Conservation (phyloP, 768 basidiomycete genomes). For the Mycena polygramma region DNA sequence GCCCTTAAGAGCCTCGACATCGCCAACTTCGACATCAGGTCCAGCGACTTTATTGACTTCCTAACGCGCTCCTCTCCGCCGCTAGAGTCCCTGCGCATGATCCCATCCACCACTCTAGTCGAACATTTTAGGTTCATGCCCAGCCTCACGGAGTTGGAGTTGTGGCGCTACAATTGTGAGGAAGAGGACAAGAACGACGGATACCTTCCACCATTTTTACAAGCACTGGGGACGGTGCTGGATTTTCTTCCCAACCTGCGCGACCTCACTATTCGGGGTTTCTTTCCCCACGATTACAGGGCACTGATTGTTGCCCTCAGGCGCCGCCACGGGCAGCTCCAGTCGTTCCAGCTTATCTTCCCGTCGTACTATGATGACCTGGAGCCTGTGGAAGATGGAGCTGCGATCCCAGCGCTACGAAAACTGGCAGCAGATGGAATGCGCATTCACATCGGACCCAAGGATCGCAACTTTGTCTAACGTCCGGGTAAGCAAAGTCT, state of each 20-base stretch:
- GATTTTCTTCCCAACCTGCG: not conserved
- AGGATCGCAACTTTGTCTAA: no score
- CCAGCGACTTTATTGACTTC: not conserved
- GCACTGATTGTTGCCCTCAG: not conserved
- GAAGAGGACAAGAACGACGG: no score
- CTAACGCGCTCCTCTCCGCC: constrained; percentile 10
- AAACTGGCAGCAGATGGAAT: not conserved
- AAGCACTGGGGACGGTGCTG: not conserved
- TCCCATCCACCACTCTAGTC: no score
- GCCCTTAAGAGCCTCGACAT: constrained; percentile 1
- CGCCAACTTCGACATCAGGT: not conserved
- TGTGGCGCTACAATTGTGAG: not conserved
- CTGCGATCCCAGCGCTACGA: not conserved
- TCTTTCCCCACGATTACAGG: not conserved
- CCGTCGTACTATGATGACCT: not conserved
- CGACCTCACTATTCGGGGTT: not conserved
- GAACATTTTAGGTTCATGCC: not conserved
- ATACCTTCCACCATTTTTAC: no score
- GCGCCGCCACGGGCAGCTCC: not conserved
- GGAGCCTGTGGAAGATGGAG: not conserved
- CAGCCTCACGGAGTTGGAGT: not conserved
- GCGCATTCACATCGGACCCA: no score
- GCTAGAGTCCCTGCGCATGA: not conserved
- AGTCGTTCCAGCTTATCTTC: not conserved
- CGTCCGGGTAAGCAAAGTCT: no score